These are phyloP conservation scores for Graphilbum ipis-grandicollis DNA, from an alignment of 2,329 filamentous ascomycete genomes.

Conservation along the genomic window DNA sequence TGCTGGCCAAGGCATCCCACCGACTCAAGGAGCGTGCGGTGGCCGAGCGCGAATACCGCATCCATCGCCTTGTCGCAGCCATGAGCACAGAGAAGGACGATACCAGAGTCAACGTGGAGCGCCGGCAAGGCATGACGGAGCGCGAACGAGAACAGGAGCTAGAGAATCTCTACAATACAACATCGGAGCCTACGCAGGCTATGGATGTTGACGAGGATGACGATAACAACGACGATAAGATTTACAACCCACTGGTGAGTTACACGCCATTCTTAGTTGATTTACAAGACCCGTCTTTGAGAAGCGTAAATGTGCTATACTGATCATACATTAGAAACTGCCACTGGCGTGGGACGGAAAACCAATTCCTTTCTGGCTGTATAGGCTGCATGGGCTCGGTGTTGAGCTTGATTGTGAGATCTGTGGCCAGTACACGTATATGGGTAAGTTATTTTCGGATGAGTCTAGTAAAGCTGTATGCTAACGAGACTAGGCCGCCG, in stretches of 20 bases:
- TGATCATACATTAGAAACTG: slow-evolving; percentile 37
- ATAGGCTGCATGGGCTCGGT: slow-evolving; percentile 87
- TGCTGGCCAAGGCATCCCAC: slow-evolving; percentile 15
- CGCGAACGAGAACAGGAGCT: slow-evolving; percentile 87
- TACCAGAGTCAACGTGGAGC: slow-evolving; percentile 86
- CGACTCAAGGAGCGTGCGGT: slow-evolving; percentile 77
- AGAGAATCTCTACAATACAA: slow-evolving; percentile 55
- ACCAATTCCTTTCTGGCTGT: slow-evolving; percentile 97
- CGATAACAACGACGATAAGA: slow-evolving; percentile 65
- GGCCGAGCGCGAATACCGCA: slow-evolving; percentile 71
- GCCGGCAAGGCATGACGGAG: slow-evolving; percentile 94
- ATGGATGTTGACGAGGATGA: slow-evolving; percentile 35
- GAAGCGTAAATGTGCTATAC: not conserved
- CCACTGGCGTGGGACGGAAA: slow-evolving; percentile 97
- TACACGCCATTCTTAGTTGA: no score
- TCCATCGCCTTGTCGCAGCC: slow-evolving; percentile 60
- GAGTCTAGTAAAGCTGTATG: not conserved
- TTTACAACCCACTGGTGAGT: slow-evolving; percentile 68
- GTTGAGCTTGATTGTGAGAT: slow-evolving; percentile 94
- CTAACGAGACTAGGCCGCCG: slow-evolving; percentile 74
- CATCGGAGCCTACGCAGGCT: slow-evolving; percentile 26
- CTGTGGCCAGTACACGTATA: slow-evolving; percentile 39
- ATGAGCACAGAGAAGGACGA: slow-evolving; percentile 82
- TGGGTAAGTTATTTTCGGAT: slow-evolving; percentile 2
- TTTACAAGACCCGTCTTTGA: no score